Evolutionary conservation across 768 basidiomycete species (phyloP), one percentile per base, ranked within the genome.

Genomic region (Auricularia cornea): DNA sequence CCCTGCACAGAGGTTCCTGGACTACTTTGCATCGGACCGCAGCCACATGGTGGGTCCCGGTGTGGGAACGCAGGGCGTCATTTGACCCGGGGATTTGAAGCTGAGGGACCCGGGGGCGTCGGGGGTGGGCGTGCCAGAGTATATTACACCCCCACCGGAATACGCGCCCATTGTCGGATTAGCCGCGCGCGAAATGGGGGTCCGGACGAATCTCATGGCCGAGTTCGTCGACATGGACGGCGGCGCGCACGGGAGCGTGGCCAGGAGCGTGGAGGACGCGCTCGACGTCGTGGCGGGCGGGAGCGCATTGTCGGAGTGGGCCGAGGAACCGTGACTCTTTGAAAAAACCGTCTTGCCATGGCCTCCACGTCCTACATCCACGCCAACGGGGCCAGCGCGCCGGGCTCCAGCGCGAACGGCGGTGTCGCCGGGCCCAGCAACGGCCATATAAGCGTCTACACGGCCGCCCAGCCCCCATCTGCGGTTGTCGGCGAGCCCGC

Each of bases 21-120:
- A 82, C 65, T 69, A 82, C 68, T 89, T 90, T 74, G 85, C 87
- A 11, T 89, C 88, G 23, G 87, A 90, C 71, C 78, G 88, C 69
- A 86, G 87, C 61, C 88, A 90, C 72, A 90, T 90, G 88, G 86
- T 86, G 66, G 70, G 63, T 44, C 10, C 4, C 52, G 31, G 40
- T 48, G 78, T 67, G 57, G 48, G 57, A 60, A 40, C 64, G 62
- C 65, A 29, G 32, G 65, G 52, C 63, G 20, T 38, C 32, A 44
- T 20, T 40, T 14, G 18, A 28, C 26, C 59, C 26, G 30, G 26
- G 23, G 23, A 30, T 29, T 31, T 23, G 29, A 28, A 16, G 16
- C 56, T 52, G 16, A 38, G n/a, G n/a, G 35, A 38, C n/a, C 51
- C 8, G 18, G 14, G 23, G 60, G 59, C 61, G 52, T 63, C 61